phyloP scores from a whole-genome alignment of 371 early-diverging fungal genomes.

The Mucor plumbeus region DNA sequence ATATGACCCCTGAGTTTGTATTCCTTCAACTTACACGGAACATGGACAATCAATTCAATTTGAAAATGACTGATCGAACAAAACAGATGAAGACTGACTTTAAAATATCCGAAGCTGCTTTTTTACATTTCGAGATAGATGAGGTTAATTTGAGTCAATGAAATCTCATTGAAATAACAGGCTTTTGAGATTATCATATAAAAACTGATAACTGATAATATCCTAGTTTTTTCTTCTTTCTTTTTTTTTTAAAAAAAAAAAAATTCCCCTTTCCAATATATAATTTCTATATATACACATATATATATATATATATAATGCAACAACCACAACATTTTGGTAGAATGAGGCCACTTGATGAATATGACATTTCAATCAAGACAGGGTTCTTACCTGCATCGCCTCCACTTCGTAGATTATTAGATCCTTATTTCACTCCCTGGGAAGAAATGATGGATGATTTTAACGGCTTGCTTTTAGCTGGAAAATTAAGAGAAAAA shows the following conservation, averaged over 20 bases:
- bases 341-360: constrained; percentile 59
- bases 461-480: constrained; percentile 79
- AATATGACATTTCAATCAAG: constrained; percentile 83
- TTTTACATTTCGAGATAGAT: not conserved
- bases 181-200: constrained; percentile 1
- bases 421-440: constrained; percentile 79
- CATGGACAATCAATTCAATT: not conserved
- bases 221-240: not conserved
- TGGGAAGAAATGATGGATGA: constrained; percentile 89
- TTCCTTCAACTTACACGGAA: not conserved
- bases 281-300: too few species aligned
- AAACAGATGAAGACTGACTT: not conserved
- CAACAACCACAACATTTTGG: constrained; percentile 1
- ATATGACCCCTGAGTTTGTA: not conserved
- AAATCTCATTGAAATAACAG: not conserved
- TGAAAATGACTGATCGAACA: not conserved
- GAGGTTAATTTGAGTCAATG: not conserved
- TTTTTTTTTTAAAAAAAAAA: not conserved
- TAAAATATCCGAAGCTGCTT: not conserved
- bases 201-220: not conserved
- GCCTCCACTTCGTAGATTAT: constrained; percentile 75
- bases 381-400: constrained; percentile 89
- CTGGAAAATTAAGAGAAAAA: constrained; percentile 73
- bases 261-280: too few species aligned
- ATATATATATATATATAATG: not conserved